These are phyloP conservation scores for Plasmodium ovale DNA, from an alignment of 169 alveolate genomes.

Conservation along the genomic window DNA sequence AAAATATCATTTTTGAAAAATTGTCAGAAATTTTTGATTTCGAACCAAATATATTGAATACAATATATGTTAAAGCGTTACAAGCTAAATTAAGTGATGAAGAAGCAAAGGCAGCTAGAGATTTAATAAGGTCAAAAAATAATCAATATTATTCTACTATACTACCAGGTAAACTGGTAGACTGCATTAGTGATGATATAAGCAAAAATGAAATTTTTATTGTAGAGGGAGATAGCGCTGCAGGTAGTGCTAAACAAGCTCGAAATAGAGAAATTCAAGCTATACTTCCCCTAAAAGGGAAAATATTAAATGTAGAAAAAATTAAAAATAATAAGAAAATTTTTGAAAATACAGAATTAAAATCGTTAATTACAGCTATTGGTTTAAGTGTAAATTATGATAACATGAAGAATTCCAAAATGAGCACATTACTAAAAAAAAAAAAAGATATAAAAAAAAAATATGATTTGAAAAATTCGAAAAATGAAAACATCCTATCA, in stretches of 20 bases:
- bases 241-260: conserved; percentile 90
- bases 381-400: conserved; percentile 74
- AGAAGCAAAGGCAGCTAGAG: conserved; percentile 87
- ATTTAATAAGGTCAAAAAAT: conserved; percentile 83
- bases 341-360: conserved; percentile 84
- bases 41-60: conserved; percentile 81
- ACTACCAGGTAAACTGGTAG: conserved; percentile 85
- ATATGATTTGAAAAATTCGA: conserved; percentile 13
- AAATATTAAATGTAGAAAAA: conserved; percentile 87
- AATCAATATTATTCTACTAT: conserved; percentile 75
- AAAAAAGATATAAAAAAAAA: conserved; percentile 36
- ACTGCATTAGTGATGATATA: conserved; percentile 82
- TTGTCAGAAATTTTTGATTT: conserved; percentile 83
- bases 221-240: conserved; percentile 91
- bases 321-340: conserved; percentile 79
- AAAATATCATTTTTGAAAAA: conserved; percentile 81
- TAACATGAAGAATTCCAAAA: conserved; percentile 21
- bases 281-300: conserved; percentile 88
- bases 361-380: conserved; percentile 77
- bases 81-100: conserved; percentile 86
- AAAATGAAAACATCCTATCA: conserved; percentile 3
- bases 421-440: conserved; percentile 10
- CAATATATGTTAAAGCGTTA: conserved; percentile 82
- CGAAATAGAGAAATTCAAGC: conserved; percentile 88
- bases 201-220: conserved; percentile 84